Base-by-base conservation (phyloP, 2,329 filamentous ascomycete species). In the Penicillium sp. region DNA sequence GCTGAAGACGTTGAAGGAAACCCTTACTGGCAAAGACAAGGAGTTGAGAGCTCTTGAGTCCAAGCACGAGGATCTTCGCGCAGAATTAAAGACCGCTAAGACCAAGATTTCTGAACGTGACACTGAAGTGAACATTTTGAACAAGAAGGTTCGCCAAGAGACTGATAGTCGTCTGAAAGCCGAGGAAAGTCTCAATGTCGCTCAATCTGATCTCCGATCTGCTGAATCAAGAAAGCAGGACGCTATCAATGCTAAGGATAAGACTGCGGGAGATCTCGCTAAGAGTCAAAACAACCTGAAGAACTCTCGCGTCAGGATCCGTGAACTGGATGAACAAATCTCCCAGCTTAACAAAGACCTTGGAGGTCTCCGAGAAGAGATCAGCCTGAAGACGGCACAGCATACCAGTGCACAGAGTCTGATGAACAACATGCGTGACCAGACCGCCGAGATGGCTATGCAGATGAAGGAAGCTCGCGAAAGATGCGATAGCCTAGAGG, bases 341-440 rank as follows among this genome's bases (percentile, higher is more conserved):
- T 78, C 84, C 24, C 87, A 87, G 68, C 73, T 96, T 29, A 84
- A 82, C 49, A 84, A 84, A 29, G 90, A 96, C 61, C 84, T 87
- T 31, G 81, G 82, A 6, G 80, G 81, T 19, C 78, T 93, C 21
- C 84, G 87, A 43, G 91, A 96, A 63, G 93, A 98, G 66, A 84
- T 90, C 0, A 86, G 93, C 54, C 83, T 96, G 58, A 96, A 95
- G 79, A 84, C 86, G 2, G 90, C 91, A 39, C 91, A 97, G 74
- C 93, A 96, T 68, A 84, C 85, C 52, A 96, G 88, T 64, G 90
- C 91, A 0, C 91, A 98, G 72, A 90, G 88, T 50, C 78, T 97
- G 14, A 87, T 98, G 72, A 88, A 88, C 67, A 96, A 90, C 71
- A 95, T 98, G 91, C 90, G 93, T 59, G 92, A 97, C 67, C 92